Conservation (phyloP, 345 rosid genomes). For the Eucalyptus cloeziana region DNA sequence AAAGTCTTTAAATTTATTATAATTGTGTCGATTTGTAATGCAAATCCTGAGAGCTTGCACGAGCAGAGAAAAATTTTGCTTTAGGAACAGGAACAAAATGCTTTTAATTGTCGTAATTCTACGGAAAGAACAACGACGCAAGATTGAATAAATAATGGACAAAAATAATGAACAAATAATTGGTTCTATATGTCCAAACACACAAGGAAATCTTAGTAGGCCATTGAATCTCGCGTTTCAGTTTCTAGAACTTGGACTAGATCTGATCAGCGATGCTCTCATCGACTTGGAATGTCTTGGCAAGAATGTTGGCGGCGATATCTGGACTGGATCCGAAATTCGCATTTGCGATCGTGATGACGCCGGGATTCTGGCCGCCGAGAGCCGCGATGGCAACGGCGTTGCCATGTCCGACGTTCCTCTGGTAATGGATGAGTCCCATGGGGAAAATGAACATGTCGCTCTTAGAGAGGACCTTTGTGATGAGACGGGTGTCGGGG, state of each 20-base stretch:
- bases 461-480: constrained; percentile 1
- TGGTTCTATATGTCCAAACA: neutral
- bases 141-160: neutral
- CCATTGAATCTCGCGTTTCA: neutral
- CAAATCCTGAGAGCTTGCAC: neutral
- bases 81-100: neutral
- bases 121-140: neutral
- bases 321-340: neutral
- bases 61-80: neutral
- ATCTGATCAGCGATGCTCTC: neutral
- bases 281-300: constrained; percentile 7
- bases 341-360: neutral
- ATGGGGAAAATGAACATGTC: constrained; percentile 1
- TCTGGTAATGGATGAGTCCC: constrained; percentile 1
- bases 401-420: neutral
- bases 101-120: neutral
- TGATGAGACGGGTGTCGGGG: neutral
- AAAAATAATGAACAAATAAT: neutral
- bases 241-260: neutral
- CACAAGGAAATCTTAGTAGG: neutral
- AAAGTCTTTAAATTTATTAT: too few relatives aligned
- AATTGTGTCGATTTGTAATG: neutral
- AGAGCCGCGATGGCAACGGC: neutral
- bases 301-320: neutral
- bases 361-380: constrained; percentile 2